Conservation (phyloP, 176 grass and related monocot genomes). For the Panicum miliaceum region DNA sequence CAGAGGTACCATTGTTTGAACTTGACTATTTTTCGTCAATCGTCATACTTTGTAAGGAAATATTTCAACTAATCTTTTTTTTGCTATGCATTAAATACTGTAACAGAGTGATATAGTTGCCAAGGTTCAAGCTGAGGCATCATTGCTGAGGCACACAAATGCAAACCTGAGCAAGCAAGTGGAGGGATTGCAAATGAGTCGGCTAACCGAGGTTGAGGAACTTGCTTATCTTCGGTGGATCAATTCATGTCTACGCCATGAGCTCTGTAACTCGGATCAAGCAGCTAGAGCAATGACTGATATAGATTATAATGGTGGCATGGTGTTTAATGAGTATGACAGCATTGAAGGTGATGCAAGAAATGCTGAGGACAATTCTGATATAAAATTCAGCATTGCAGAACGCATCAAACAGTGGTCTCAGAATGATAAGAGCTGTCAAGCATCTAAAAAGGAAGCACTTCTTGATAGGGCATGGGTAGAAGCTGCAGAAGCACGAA, state of each 20-base stretch:
- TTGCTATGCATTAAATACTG: constrained; percentile 10
- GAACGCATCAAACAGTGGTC: constrained; percentile 71
- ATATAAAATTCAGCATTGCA: constrained; percentile 52
- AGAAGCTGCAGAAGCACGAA: constrained; percentile 61
- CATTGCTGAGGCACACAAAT: constrained; percentile 82
- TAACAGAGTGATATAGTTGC: constrained; percentile 86
- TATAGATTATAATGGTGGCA: constrained; percentile 43
- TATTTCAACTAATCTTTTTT: constrained; percentile 34
- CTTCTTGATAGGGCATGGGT: constrained; percentile 84
- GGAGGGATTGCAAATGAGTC: constrained; percentile 93
- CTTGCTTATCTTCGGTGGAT: constrained; percentile 99
- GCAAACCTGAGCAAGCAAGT: constrained; percentile 95
- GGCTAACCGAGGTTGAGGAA: constrained; percentile 96
- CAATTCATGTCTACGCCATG: constrained; percentile 93
- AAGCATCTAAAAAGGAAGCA: constrained; percentile 58
- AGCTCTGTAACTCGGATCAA: constrained; percentile 90
- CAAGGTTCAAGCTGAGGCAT: constrained; percentile 95
- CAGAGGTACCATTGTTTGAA: constrained; percentile 70
- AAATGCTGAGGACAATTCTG: constrained; percentile 41
- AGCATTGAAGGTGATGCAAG: constrained; percentile 32
- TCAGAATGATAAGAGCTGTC: constrained; percentile 55
- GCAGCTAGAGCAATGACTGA: constrained; percentile 46
- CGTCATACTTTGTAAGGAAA: constrained; percentile 35
- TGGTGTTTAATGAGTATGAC: constrained; percentile 44
- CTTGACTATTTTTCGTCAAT: constrained; percentile 14